Conservation (phyloP, 179 eudicot species). For the Spinacia oleracea region DNA sequence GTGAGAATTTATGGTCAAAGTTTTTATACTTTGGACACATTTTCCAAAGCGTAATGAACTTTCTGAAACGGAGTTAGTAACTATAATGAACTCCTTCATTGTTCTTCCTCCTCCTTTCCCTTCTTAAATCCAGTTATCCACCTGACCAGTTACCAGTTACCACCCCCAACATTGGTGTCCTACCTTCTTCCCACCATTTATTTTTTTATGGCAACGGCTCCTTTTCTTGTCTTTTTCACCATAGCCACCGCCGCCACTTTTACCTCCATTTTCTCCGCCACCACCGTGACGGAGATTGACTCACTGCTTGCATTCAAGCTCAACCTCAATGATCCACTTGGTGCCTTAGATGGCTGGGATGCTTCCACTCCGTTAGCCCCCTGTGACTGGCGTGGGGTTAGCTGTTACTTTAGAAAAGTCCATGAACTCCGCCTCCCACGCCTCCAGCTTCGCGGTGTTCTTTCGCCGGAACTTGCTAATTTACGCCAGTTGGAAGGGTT, state of each 20-base stretch:
- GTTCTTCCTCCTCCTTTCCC: too few species aligned
- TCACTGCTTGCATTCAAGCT: constrained; percentile 42
- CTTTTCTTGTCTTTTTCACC: constrained; percentile 16
- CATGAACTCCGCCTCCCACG: constrained; percentile 55
- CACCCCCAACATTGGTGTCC: too few species aligned
- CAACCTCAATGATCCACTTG: constrained; percentile 49
- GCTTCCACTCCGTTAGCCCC: constrained; percentile 57
- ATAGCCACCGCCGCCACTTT: too few species aligned
- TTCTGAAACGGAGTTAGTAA: too few species aligned
- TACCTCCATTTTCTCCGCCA: background rate
- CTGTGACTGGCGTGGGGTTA: constrained; percentile 72
- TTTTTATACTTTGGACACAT: too few species aligned
- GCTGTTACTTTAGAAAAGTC: constrained; percentile 41
- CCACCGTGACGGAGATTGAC: constrained; percentile 34
- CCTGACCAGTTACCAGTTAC: too few species aligned
- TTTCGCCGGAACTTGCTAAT: constrained; percentile 36
- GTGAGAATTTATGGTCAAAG: too few species aligned
- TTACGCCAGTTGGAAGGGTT: constrained; percentile 48
- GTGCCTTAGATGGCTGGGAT: constrained; percentile 55
- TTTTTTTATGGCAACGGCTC: constrained; percentile 41
- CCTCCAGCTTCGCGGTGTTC: constrained; percentile 47
- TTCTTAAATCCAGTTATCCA: too few species aligned
- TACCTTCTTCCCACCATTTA: constrained; percentile 6
- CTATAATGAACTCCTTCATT: too few species aligned
- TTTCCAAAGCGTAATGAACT: too few species aligned